Conservation (phyloP, 108 stramenopile species). For the Fragilaria crotonensis region DNA sequence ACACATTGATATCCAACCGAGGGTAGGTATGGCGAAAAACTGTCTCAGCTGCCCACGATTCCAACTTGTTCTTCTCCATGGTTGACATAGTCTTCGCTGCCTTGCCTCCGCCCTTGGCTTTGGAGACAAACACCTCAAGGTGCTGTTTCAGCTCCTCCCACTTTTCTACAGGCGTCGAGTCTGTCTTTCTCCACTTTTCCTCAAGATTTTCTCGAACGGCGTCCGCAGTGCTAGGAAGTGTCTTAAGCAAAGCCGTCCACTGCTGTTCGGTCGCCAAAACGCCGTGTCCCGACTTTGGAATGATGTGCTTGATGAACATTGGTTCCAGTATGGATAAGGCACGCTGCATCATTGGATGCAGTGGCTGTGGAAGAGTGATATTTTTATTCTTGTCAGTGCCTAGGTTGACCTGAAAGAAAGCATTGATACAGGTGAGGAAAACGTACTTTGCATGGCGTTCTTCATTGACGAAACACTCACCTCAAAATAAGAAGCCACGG, state of each 20-base stretch:
- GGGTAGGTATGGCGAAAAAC: conserved; percentile 94
- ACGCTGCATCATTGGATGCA: conserved; percentile 89
- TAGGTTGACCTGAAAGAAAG: conserved; percentile 53
- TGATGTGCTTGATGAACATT: conserved; percentile 74
- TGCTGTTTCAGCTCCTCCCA: conserved; percentile 75
- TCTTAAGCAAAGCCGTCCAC: conserved; percentile 79
- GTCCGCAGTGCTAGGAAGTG: conserved; percentile 74
- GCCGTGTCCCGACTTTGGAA: conserved; percentile 76
- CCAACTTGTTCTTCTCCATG: conserved; percentile 48
- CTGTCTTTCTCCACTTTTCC: conserved; percentile 47
- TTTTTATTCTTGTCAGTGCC: conserved; percentile 68
- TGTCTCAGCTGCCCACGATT: conserved; percentile 83
- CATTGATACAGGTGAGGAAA: too few species aligned
- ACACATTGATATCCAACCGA: conserved; percentile 98
- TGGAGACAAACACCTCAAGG: conserved; percentile 37
- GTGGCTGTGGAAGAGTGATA: conserved; percentile 44
- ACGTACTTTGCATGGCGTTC: too few species aligned
- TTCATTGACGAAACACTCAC: conserved; percentile 54
- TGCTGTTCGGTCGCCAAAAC: conserved; percentile 67
- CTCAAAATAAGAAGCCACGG: conserved; percentile 95
- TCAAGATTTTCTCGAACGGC: conserved; percentile 40
- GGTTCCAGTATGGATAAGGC: conserved; percentile 88
- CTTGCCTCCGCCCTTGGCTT: conserved; percentile 28
- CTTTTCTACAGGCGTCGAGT: conserved; percentile 58
- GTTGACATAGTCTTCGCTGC: conserved; percentile 32